Percentiles rank a stretch among this genome's conserved stretches.
Evolutionary conservation across 352 stramenopile genomes (phyloP).

Genomic region (Globisporangium splendens): DNA sequence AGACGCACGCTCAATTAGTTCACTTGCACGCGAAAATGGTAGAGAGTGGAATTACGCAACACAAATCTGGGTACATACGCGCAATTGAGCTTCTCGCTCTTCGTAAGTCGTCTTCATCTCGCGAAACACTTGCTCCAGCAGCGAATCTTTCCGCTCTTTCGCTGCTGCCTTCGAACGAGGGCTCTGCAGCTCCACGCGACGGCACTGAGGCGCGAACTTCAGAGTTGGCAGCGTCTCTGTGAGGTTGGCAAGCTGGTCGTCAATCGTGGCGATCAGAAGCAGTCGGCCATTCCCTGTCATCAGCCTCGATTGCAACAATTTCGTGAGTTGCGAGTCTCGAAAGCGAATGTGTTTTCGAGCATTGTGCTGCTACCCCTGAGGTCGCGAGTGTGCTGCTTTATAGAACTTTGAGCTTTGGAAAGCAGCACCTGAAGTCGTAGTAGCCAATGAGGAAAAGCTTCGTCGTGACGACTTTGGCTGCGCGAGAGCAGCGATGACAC

Average conservation of each 20-base stretch:
- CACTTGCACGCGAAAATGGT: too few species aligned
- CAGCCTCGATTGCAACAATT: conserved; percentile 54
- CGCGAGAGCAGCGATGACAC: conserved; percentile 57
- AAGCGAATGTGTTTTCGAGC: conserved; percentile 46
- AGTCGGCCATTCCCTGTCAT: conserved; percentile 38
- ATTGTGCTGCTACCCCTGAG: not conserved
- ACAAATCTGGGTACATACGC: conserved; percentile 29
- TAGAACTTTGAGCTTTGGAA: conserved; percentile 2
- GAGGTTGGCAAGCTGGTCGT: conserved; percentile 48
- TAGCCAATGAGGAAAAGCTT: too few species aligned
- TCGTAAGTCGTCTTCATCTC: conserved; percentile 55
- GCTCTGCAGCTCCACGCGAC: conserved; percentile 46
- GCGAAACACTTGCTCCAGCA: conserved; percentile 43
- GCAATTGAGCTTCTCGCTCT: conserved; percentile 38
- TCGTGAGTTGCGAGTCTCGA: conserved; percentile 73
- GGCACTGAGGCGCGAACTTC: conserved; percentile 72
- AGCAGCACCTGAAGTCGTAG: not conserved
- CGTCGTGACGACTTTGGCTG: conserved; percentile 18
- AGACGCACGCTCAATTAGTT: too few species aligned
- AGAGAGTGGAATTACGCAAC: not conserved
- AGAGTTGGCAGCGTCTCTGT: conserved; percentile 68
- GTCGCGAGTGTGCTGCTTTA: not conserved
- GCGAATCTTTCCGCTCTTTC: conserved; percentile 21
- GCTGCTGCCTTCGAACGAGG: conserved; percentile 11
- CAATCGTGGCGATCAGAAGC: conserved; percentile 62